Base-by-base conservation (phyloP, 164 flowering plant genomes). In the Berberis thunbergii region DNA sequence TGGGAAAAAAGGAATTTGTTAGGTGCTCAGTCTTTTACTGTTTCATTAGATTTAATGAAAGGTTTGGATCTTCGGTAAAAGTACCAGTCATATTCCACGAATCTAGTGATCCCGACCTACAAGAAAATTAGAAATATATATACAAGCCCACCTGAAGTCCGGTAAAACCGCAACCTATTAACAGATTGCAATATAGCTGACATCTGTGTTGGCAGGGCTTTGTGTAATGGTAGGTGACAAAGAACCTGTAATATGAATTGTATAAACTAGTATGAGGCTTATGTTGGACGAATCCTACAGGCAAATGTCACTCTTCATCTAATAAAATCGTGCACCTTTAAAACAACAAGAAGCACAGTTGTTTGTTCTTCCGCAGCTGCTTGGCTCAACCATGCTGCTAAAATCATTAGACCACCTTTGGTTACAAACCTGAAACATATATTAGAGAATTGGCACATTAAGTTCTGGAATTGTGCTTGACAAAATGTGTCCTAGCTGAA, bases 281-380 rank as follows among this genome's bases (percentile, higher is more conserved):
- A 4, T 57, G 10, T 39, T 38, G 41, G 44, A 57, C 7, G 2
- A 40, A n/a, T 1, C 10, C 40, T 57, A 6, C 0, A 6, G 41
- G 41, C 6, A 10, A 6, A 41, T 8, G 3, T 3, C 60, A 57
- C 26, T 26, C 26, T 26, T 26, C 26, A 26, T 3, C 10, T 38
- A 6, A 57, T 57, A 6, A 6, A 5, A 50, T 40, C 26, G 41
- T 57, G 50, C 74, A 88, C 99, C 92, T 88, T 80, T 38, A 95
- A 78, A 68, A 86, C 75, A 64, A 81, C 80, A 74, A 72, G 64
- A 64, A 91, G 81, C 66, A 81, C 81, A 76, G 87, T 91, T 64
- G 99, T 91, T 75, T 95, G 99, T 64, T 95, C 99, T 77, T 95
- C 99, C 67, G 45, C 43, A 49, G 89, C 86, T 59, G 97, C 99